These are phyloP conservation scores for Scheffersomyces segobiensis DNA, from an alignment of 1,139 yeast genomes.

Conservation along the genomic window DNA sequence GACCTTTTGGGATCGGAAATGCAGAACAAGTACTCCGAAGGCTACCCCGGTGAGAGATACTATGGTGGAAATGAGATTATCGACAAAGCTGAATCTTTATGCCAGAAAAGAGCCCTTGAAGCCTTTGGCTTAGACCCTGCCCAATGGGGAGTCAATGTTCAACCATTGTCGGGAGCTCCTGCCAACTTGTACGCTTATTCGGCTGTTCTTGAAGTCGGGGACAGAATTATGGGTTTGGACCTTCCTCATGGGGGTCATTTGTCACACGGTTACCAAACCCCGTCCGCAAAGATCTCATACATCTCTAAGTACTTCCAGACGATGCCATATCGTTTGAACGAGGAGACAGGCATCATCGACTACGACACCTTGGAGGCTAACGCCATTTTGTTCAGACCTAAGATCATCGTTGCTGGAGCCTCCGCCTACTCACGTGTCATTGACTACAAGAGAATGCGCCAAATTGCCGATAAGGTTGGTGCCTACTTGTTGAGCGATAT, in stretches of 20 bases:
- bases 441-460: constrained; percentile 85
- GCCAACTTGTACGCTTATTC: constrained; percentile 93
- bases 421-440: constrained; percentile 92
- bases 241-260: constrained; percentile 97
- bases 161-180: constrained; percentile 92
- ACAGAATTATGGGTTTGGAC: constrained; percentile 93
- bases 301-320: constrained; percentile 94
- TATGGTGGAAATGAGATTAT: constrained; percentile 96
- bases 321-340: constrained; percentile 91
- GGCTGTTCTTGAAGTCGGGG: constrained; percentile 88
- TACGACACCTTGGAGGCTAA: constrained; percentile 85
- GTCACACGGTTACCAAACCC: constrained; percentile 94
- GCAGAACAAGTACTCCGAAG: constrained; percentile 99
- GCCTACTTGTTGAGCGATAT: constrained; percentile 90
- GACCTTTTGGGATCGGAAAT: constrained; percentile 92
- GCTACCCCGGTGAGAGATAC: constrained; percentile 96
- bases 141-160: constrained; percentile 96
- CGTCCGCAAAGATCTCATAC: constrained; percentile 82
- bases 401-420: constrained; percentile 93
- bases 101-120: constrained; percentile 89
- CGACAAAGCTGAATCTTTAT: constrained; percentile 84
- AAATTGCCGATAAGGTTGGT: constrained; percentile 89
- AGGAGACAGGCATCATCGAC: constrained; percentile 85
- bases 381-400: constrained; percentile 87
- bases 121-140: constrained; percentile 76